phyloP scores from a whole-genome alignment of 306 rosid species.

The Mucuna pruriens region DNA sequence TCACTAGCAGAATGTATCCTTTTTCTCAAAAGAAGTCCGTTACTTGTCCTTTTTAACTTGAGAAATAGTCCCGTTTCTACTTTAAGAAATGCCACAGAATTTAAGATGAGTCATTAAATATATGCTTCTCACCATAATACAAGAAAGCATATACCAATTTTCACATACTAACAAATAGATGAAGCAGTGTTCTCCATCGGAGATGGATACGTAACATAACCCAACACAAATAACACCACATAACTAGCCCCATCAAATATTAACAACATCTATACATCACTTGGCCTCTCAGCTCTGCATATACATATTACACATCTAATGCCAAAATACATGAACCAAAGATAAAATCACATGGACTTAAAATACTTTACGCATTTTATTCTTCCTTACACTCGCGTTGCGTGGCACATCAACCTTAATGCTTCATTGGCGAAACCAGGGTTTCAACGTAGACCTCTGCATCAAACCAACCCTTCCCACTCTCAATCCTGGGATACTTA shows the following conservation, averaged over 20 bases:
- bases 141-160: slow-evolving; percentile 39
- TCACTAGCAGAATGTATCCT: neutral
- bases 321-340: slow-evolving; percentile 24
- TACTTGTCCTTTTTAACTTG: slow-evolving; percentile 26
- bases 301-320: slow-evolving; percentile 33
- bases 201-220: neutral
- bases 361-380: slow-evolving; percentile 37
- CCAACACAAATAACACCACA: neutral
- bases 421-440: slow-evolving; percentile 50
- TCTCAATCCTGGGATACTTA: slow-evolving; percentile 52
- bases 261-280: slow-evolving; percentile 28
- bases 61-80: slow-evolving; percentile 33
- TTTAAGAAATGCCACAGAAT: slow-evolving; percentile 27
- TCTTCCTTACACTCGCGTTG: slow-evolving; percentile 10
- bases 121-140: slow-evolving; percentile 35
- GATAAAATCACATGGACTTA: neutral
- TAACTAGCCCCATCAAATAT: slow-evolving; percentile 20
- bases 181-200: slow-evolving; percentile 23
- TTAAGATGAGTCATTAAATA: slow-evolving; percentile 25
- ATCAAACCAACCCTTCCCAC: slow-evolving; percentile 66
- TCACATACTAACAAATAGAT: slow-evolving; percentile 15
- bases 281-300: slow-evolving; percentile 32
- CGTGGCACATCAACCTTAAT: slow-evolving; percentile 6
- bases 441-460: slow-evolving; percentile 59
- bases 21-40: slow-evolving; percentile 31